Percentiles rank a stretch among this genome's conserved stretches.
These are phyloP conservation scores for Nannochloris sp. DNA, from an alignment of 139 green algal genomes.

Conservation along the genomic window DNA sequence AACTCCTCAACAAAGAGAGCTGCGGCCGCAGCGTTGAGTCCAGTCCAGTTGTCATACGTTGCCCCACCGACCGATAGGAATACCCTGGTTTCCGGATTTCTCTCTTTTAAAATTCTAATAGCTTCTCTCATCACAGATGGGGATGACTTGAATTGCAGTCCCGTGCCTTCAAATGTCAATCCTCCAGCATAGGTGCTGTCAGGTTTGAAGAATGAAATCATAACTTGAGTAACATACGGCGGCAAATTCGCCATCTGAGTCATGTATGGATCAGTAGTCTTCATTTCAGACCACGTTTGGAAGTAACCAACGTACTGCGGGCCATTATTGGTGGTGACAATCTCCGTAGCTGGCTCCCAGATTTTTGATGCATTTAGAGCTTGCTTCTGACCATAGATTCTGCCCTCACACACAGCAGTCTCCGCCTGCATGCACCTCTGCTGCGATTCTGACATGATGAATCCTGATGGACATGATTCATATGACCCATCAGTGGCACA, in stretches of 20 bases:
- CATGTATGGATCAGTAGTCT: not conserved
- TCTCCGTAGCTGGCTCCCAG: not conserved
- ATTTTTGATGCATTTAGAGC: not conserved
- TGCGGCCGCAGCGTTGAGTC: not conserved
- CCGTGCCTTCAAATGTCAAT: constrained; percentile 13
- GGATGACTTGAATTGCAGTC: not conserved
- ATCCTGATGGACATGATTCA: not conserved
- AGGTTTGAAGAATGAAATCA: constrained; percentile 1
- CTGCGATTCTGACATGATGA: not conserved
- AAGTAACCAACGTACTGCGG: constrained; percentile 27
- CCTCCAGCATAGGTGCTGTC: constrained; percentile 8
- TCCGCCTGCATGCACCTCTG: not conserved
- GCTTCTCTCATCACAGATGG: constrained; percentile 2
- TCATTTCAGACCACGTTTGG: constrained; percentile 26
- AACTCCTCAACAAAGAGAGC: constrained; percentile 10
- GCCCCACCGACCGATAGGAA: constrained; percentile 5
- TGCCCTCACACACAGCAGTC: not conserved
- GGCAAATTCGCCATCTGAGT: constrained; percentile 28
- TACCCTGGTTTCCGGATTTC: not conserved
- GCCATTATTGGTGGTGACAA: not conserved
- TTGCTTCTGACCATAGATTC: not conserved
- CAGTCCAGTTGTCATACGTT: constrained; percentile 3
- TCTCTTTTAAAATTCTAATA: not conserved
- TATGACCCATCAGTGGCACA: not conserved
- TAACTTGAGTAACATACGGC: constrained; percentile 23